Base-by-base conservation (phyloP, 2,329 filamentous ascomycete species). In the Penicillium nordicum region DNA sequence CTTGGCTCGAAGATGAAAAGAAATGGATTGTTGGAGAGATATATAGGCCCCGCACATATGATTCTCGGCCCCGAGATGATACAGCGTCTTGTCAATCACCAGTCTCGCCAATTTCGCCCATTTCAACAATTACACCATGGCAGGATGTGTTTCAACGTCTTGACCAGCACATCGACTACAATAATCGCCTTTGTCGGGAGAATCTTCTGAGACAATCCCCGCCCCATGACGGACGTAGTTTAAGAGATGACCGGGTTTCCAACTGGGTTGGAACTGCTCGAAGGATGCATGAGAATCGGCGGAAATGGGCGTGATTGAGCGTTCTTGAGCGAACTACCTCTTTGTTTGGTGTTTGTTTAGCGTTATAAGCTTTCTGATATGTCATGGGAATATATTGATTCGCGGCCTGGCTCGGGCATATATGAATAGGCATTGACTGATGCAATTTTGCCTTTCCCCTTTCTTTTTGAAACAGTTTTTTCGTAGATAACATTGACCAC, bases 1-100 rank as follows among this genome's bases (percentile, higher is more conserved):
- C 69, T 18, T 74, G 71, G 71, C 47, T 68, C 1, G 70, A 73
- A 12, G 58, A 63, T 7, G 64, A 69, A 50, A 62, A 64, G 38
- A 58, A 67, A 34, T 73, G 71, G 72, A 57, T 68, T n/a, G 40
- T 66, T 27, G 53, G 34, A n/a, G 34, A 46, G 18, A 46, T 14
- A 25, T 32, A 53, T 21, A 7, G 21, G 11, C 16, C 34, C 23
- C 11, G 16, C 8, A 27, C 45, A 30, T 16, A 32, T 11, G 34
- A 49, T 10, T 29, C 30, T 23, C 36, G 23, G 18, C 23, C 25
- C 5, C 49, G 40, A 29, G 18, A 44, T 21, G 52, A 43, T 23
- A 36, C 18, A 25, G 46, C 27, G 16, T 36, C 41, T 2, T 23
- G n/a, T 11, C 27, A 18, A 30, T 37, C 42, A 4, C 14, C 34